Evolutionary conservation across 2,329 filamentous ascomycete species (phyloP).

Genomic region (Ilyonectria robusta): DNA sequence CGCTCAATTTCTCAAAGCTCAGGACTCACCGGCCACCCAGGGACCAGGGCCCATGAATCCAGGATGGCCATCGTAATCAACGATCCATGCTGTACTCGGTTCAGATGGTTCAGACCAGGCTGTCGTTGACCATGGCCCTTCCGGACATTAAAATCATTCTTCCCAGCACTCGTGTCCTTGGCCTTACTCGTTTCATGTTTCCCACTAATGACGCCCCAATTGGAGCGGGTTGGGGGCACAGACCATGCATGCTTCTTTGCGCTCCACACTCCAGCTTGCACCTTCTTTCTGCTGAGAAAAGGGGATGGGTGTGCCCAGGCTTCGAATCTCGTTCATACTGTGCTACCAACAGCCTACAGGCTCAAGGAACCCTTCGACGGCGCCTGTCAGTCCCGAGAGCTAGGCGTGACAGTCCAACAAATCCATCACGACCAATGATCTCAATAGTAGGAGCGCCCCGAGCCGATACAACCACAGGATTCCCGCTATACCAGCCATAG

Average conservation of each 20-base stretch:
- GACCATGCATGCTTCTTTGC: conserved; percentile 36
- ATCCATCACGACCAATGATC: conserved; percentile 11
- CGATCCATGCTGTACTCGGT: conserved; percentile 19
- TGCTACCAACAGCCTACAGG: background rate
- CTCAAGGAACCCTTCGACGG: background rate
- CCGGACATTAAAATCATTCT: conserved; percentile 40
- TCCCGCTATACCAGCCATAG: conserved; percentile 5
- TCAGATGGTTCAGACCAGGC: conserved; percentile 21
- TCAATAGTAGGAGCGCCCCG: conserved; percentile 16
- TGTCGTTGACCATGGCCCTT: conserved; percentile 28
- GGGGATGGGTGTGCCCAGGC: background rate
- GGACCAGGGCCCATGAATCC: background rate
- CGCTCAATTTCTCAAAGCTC: background rate
- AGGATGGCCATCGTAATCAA: conserved; percentile 22
- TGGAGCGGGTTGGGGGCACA: conserved; percentile 37
- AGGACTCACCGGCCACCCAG: background rate
- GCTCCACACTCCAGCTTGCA: conserved; percentile 33
- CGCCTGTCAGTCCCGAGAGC: conserved; percentile 4
- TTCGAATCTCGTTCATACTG: background rate
- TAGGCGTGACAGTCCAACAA: conserved; percentile 9
- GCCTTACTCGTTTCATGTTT: conserved; percentile 47
- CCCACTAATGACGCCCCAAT: conserved; percentile 45
- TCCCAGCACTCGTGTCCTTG: conserved; percentile 29
- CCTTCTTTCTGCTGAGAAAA: conserved; percentile 15
- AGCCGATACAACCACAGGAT: conserved; percentile 15